Evolutionary conservation across 495 filamentous ascomycete species (phyloP).

Genomic region (Penicillium samsonianum): DNA sequence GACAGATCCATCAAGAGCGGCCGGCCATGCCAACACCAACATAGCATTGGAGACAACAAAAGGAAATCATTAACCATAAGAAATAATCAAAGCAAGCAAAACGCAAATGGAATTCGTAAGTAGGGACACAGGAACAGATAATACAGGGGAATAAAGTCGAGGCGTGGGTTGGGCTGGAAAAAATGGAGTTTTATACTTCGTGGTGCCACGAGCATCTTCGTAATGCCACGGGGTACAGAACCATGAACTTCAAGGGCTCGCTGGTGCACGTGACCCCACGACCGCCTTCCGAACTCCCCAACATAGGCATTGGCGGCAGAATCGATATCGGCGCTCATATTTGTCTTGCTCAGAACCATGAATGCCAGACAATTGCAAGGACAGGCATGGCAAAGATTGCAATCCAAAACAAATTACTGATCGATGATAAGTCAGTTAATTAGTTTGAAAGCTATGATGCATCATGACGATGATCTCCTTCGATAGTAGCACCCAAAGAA

Average conservation of each 20-base stretch:
- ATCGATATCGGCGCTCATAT: too few species aligned
- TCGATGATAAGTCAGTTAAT: conserved; percentile 35
- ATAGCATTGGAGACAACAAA: conserved; percentile 26
- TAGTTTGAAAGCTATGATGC: neutral
- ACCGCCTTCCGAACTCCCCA: too few species aligned
- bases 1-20: conserved; percentile 9
- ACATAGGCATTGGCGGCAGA: too few species aligned
- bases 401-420: conserved; percentile 38
- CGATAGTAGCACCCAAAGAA: conserved; percentile 18
- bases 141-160: conserved; percentile 46
- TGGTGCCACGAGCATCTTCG: neutral
- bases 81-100: conserved; percentile 8
- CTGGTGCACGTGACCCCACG: neutral
- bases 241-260: neutral
- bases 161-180: conserved; percentile 6
- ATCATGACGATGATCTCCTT: conserved; percentile 1
- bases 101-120: conserved; percentile 31
- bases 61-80: conserved; percentile 30
- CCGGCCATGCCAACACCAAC: conserved; percentile 16
- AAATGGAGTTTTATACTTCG: neutral
- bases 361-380: conserved; percentile 38
- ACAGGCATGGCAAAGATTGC: conserved; percentile 34
- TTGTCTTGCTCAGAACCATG: too few species aligned
- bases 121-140: conserved; percentile 22
- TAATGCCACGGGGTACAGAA: neutral